Conservation (phyloP, 768 basidiomycete species). For the Pulveroboletus sp. region DNA sequence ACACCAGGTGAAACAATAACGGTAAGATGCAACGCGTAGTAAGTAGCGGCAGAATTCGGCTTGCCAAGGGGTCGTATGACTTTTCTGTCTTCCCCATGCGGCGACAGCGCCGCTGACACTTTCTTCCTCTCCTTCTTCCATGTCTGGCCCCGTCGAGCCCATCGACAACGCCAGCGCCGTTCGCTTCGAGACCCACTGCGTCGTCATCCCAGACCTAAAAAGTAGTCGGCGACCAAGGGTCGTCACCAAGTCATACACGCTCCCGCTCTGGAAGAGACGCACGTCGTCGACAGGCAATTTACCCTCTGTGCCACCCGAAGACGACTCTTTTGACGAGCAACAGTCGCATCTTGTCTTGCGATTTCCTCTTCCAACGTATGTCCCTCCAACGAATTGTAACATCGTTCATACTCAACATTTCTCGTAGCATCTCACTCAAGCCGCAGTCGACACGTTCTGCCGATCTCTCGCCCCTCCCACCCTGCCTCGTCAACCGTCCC, state of each 20-base stretch:
- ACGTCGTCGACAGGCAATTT: conserved; percentile 12
- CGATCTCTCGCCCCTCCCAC: conserved; percentile 38
- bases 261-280: conserved; percentile 63
- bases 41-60: conserved; percentile 3
- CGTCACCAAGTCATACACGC: conserved; percentile 61
- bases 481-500: conserved; percentile 55
- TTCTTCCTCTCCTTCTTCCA: background rate
- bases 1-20: conserved; percentile 10
- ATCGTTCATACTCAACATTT: background rate
- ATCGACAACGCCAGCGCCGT: conserved; percentile 39
- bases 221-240: conserved; percentile 47
- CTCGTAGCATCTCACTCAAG: conserved; percentile 42
- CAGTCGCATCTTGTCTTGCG: conserved; percentile 50
- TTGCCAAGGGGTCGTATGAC: conserved; percentile 18
- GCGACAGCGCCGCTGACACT: too few species aligned
- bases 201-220: conserved; percentile 65
- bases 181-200: conserved; percentile 70
- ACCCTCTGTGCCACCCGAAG: conserved; percentile 22
- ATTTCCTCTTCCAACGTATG: conserved; percentile 61
- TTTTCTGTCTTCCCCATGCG: conserved; percentile 10
- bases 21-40: conserved; percentile 6
- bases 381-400: conserved; percentile 8
- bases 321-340: conserved; percentile 31
- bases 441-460: conserved; percentile 40
- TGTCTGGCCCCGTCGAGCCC: conserved; percentile 14